Evolutionary conservation across 2,329 filamentous ascomycete genomes (phyloP), one percentile per base, ranked within the genome.

Genomic region (Orbilia quercus): DNA sequence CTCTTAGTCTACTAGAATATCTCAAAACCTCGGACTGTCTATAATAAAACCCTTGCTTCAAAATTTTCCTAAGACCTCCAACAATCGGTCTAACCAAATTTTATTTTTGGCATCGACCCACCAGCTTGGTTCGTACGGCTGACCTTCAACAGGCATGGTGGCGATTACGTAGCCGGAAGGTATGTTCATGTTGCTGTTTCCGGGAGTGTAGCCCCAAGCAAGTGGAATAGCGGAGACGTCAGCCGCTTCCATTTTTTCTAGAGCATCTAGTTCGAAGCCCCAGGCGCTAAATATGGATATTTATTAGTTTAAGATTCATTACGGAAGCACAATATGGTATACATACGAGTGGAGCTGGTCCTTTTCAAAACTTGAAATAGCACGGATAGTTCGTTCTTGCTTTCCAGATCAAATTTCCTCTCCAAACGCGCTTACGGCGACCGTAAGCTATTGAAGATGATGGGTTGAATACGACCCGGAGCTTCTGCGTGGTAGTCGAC

Each of bases 391-490:
- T 16, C 5, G 4, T 48, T 48, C 45, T 23, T 5, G 45, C 20
- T 18, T 20, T 18, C 45, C 45, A 48, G 45, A 23, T 48, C 18
- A 48, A 48, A 48, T 48, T 18, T 22, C 45, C 45, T 5, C 20
- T 7, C 45, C 45, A 48, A 48, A 48, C 45, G 14, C 45, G 45
- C 16, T 16, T 16, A 7, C 45, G 45, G 4, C 3, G 9, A 48
- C 45, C 45, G 4, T 20, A 2, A 48, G 7, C 45, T 22, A 4
- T 22, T 22, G 16, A 6, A 7, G 45, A 48, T 7, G 5, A n/a
- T 48, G 45, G 45, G 14, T 48, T 48, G 16, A 48, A 48, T 4
- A 48, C 14, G 2, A 16, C 45, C 22, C 4, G 6, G 4, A 48
- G 6, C 11, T 48, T 25, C 28, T 31, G 9, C 5, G 28, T 9